A percentile compares a stretch with the other conserved stretches of the same genome.
These are phyloP conservation scores for Ehretia macrophylla DNA, from an alignment of 257 asterid species.

Conservation along the genomic window DNA sequence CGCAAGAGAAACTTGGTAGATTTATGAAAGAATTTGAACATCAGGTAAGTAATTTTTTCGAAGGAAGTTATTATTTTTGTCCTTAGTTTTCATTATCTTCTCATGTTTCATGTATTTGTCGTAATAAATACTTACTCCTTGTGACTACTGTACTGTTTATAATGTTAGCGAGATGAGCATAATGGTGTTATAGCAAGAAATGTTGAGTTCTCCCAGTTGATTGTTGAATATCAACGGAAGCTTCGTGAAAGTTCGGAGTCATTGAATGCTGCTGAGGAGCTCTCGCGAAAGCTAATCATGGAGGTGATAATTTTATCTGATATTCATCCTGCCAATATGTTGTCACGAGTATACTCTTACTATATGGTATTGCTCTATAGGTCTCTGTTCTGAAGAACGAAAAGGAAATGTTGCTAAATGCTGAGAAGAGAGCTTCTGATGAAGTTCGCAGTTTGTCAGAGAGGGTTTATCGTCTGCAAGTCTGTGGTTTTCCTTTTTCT, in stretches of 20 bases:
- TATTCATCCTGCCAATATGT: neutral
- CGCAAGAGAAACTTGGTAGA: constrained; percentile 69
- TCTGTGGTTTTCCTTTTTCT: constrained; percentile 5
- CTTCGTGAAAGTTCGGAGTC: constrained; percentile 85
- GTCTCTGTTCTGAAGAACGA: constrained; percentile 68
- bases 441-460: constrained; percentile 79
- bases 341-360: constrained; percentile 1
- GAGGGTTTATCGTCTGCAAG: constrained; percentile 90
- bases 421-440: constrained; percentile 93
- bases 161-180: constrained; percentile 63
- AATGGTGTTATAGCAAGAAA: constrained; percentile 65
- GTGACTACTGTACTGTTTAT: constrained; percentile 7
- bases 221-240: constrained; percentile 72
- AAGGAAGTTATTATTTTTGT: neutral
- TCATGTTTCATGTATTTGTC: neutral
- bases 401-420: constrained; percentile 57
- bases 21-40: constrained; percentile 81
- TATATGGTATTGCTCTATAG: constrained; percentile 24
- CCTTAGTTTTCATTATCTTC: too few species aligned
- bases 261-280: constrained; percentile 55
- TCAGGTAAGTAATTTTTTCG: constrained; percentile 54
- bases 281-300: constrained; percentile 58
- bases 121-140: constrained; percentile 8
- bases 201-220: constrained; percentile 80
- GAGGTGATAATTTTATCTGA: constrained; percentile 47